phyloP scores from a whole-genome alignment of 2,329 filamentous ascomycete species.

The Xylariaceae sp. region DNA sequence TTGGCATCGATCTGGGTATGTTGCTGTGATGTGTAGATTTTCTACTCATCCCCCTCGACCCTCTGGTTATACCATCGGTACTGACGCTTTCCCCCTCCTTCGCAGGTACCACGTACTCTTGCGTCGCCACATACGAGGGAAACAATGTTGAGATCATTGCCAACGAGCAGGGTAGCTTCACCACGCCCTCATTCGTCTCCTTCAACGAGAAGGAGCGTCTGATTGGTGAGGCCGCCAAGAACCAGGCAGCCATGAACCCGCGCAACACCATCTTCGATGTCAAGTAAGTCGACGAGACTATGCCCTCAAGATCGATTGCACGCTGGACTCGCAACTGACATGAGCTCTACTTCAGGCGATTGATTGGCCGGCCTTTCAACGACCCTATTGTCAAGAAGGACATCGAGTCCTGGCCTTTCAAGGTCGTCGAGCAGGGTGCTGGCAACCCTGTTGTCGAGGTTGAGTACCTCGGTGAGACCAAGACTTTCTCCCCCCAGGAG shows the following conservation, averaged over 20 bases:
- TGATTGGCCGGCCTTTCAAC: constrained; percentile 93
- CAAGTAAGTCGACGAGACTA: constrained; percentile 64
- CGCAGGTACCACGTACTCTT: constrained; percentile 97
- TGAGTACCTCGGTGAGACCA: constrained; percentile 89
- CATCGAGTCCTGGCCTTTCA: constrained; percentile 98
- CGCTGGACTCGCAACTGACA: constrained; percentile 1
- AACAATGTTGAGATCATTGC: constrained; percentile 99
- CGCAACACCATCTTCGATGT: constrained; percentile 97
- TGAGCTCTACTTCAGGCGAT: constrained; percentile 57
- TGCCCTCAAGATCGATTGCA: neutral
- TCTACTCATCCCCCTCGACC: neutral
- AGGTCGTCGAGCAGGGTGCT: constrained; percentile 76
- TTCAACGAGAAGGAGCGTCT: constrained; percentile 98
- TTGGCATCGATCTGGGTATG: constrained; percentile 99
- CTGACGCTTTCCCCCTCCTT: constrained; percentile 17
- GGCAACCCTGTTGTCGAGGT: constrained; percentile 84
- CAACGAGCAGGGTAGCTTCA: constrained; percentile 99
- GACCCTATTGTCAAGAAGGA: constrained; percentile 98
- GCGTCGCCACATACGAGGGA: constrained; percentile 98
- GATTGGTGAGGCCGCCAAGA: constrained; percentile 99
- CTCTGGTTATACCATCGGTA: neutral
- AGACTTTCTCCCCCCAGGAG: constrained; percentile 96
- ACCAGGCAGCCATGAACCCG: constrained; percentile 99
- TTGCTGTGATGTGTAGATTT: constrained; percentile 21
- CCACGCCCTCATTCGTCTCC: constrained; percentile 97